Base-by-base conservation (phyloP, 2,329 filamentous ascomycete genomes). In the Clonostachys chloroleuca region DNA sequence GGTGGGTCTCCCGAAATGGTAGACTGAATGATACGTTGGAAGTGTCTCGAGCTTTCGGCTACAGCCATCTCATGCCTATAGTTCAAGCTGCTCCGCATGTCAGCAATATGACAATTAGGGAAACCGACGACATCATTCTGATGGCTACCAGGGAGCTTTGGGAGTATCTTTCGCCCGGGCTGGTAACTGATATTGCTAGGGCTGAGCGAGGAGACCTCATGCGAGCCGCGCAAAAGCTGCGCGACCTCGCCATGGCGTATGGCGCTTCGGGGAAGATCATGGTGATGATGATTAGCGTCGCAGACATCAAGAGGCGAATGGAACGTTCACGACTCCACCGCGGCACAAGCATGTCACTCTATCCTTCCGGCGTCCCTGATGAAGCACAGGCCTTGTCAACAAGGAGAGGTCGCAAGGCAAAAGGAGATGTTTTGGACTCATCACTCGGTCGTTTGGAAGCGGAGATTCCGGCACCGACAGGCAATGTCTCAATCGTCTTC, bases 251-350 rank as follows among this genome's bases (percentile, higher is more conserved):
- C 40, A 96, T 99, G 62, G 90, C 92, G 2, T 97, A 96, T 63
- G 94, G 94, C 46, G 89, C 92, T 12, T 92, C 85, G 2, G 87
- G 86, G 60, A 99, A 99, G 70, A 89, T 97, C 53, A 97, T 97
- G 92, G 90, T 99, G 41, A 97, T 97, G 92, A 89, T 99, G 74
- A 84, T 99, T 47, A 92, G 92, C 47, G 87, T 99, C 36, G 86
- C 87, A 47, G 92, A 97, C 60, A 73, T 99, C 46, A 92, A 95
- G 69, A 88, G 89, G 61, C 83, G 90, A 52, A 73, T 78, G 48
- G 88, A 95, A 62, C 81, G 87, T 53, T 87, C 86, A 66, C 85
- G 68, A 72, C 69, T 80, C 51, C 77, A 87, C 64, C 80, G 89
- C 47, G 89, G 89, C 39, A 84, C 91, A 58, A 95, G 88, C 69